A percentile compares a stretch with the other conserved stretches of the same genome.
Evolutionary conservation across 805 yeast genomes (phyloP).

Genomic region (Saccharomycopsis schoenii): DNA sequence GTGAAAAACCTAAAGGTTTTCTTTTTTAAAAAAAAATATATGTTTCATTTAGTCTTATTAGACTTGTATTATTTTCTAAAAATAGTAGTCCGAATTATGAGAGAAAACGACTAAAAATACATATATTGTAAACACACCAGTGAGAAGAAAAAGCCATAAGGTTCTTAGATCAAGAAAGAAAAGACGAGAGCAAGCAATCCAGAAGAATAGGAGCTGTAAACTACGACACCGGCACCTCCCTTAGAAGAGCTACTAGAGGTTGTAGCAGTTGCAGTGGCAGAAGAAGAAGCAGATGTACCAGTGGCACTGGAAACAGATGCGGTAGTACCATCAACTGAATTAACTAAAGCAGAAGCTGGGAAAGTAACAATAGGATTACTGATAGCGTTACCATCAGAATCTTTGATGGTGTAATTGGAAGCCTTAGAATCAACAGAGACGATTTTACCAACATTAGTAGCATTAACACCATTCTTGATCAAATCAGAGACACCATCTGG

Average conservation of each 20-base stretch:
- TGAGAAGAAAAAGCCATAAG: no score
- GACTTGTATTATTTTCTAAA: no score
- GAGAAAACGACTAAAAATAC: no score
- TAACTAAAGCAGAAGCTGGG: slow-evolving; percentile 28
- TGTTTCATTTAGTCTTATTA: not conserved
- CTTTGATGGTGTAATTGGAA: slow-evolving; percentile 33
- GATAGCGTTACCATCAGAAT: slow-evolving; percentile 27
- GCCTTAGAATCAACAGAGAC: slow-evolving; percentile 30
- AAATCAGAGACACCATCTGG: slow-evolving; percentile 34
- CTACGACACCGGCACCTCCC: slow-evolving; percentile 24
- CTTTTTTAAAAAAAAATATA: not conserved
- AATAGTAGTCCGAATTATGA: no score
- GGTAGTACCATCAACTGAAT: slow-evolving; percentile 21
- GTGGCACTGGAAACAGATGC: slow-evolving; percentile 18
- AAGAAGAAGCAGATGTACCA: slow-evolving; percentile 15
- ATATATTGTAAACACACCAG: no score
- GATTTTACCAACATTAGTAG: slow-evolving; percentile 35
- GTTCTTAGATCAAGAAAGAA: slow-evolving; percentile 9
- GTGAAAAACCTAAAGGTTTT: not conserved
- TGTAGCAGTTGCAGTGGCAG: slow-evolving; percentile 19
- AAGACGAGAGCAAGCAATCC: slow-evolving; percentile 6
- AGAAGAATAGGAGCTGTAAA: slow-evolving; percentile 3
- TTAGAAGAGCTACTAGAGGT: slow-evolving; percentile 17
- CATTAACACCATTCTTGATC: slow-evolving; percentile 40
- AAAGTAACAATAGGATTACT: slow-evolving; percentile 31